Conservation (phyloP, 306 rosid species). For the Casuarina cunninghamiana region DNA sequence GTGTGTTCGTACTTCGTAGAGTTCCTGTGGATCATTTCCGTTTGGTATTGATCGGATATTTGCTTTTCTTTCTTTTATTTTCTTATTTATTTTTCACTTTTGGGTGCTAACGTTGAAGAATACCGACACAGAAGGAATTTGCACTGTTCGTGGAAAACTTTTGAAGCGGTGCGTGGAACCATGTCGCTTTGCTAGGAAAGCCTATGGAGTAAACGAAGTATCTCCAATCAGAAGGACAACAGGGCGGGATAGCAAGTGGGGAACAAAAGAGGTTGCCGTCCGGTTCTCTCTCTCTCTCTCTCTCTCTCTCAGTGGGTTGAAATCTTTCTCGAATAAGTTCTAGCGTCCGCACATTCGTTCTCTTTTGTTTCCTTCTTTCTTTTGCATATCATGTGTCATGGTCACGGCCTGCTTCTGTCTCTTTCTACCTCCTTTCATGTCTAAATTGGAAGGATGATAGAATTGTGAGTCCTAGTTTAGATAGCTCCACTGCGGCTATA, state of each 20-base stretch:
- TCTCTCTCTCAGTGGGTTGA: neutral
- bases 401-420: neutral
- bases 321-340: neutral
- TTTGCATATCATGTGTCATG: no score
- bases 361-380: neutral
- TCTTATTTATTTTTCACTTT: conserved; percentile 1
- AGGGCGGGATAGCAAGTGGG: neutral
- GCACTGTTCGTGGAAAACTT: conserved; percentile 41
- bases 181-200: conserved; percentile 23
- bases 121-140: conserved; percentile 34
- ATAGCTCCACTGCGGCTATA: no score
- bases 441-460: no score
- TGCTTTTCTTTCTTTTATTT: neutral
- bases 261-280: no score
- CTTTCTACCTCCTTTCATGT: neutral
- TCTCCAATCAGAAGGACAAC: conserved; percentile 8
- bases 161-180: conserved; percentile 7
- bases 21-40: conserved; percentile 2
- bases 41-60: conserved; percentile 14
- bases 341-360: neutral
- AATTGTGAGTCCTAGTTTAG: no score
- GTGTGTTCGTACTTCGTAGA: neutral
- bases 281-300: neutral
- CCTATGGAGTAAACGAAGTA: neutral
- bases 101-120: conserved; percentile 19